These are phyloP conservation scores for Yarrowia bubula DNA, from an alignment of 805 yeast species.

Conservation along the genomic window DNA sequence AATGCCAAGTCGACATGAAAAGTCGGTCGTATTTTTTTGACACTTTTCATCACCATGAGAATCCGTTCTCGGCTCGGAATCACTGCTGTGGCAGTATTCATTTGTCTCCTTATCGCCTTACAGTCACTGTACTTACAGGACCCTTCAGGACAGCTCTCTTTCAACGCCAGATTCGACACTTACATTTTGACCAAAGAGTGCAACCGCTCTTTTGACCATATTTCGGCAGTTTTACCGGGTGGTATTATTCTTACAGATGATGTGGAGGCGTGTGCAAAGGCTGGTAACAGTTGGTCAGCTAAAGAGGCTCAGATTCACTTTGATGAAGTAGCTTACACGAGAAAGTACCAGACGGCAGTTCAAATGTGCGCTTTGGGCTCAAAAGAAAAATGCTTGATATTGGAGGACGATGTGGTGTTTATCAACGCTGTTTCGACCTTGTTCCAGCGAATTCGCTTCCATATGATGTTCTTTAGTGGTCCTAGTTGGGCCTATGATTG, in stretches of 20 bases:
- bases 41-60: background rate
- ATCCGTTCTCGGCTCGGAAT: background rate
- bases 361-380: background rate
- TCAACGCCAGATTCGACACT: background rate
- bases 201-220: background rate
- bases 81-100: background rate
- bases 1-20: too few relatives aligned
- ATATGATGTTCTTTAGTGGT: background rate
- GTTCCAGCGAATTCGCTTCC: background rate
- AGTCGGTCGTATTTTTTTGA: too few relatives aligned
- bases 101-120: background rate
- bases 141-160: background rate
- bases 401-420: conserved; percentile 7
- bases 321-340: background rate
- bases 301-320: background rate
- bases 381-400: background rate
- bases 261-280: background rate
- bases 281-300: background rate
- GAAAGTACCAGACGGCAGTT: conserved; percentile 4
- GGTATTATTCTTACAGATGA: background rate
- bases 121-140: background rate
- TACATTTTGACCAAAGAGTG: conserved; percentile 7
- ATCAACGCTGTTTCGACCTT: background rate
- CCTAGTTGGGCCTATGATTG: background rate
- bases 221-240: background rate